Percentiles rank a stretch among this genome's conserved stretches.
These are phyloP conservation scores for Flaveria floridana DNA, from an alignment of 140 eudicot genomes.

Conservation along the genomic window DNA sequence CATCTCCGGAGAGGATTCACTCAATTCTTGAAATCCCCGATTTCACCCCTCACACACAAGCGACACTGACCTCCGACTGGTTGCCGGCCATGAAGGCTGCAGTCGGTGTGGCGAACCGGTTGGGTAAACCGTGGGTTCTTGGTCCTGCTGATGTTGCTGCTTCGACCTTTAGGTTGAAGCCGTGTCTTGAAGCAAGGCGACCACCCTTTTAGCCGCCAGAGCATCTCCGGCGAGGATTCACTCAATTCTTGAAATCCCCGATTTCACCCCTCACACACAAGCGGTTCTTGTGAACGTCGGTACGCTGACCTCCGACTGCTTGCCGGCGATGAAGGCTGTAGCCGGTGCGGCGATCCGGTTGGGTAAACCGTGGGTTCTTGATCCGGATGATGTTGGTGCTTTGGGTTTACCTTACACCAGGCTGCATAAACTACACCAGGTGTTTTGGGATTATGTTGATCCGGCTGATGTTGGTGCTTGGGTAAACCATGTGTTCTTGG, in stretches of 20 bases:
- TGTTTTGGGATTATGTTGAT: too few relatives aligned
- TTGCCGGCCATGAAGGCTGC: slow-evolving; percentile 86
- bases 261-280: too few relatives aligned
- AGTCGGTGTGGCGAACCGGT: slow-evolving; percentile 46
- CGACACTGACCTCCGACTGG: slow-evolving; percentile 73
- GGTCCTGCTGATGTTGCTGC: slow-evolving; percentile 94
- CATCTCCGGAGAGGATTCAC: too few relatives aligned
- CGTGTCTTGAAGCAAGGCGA: slow-evolving; percentile 88
- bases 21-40: too few relatives aligned
- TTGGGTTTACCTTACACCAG: too few relatives aligned
- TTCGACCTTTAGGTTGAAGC: slow-evolving; percentile 58
- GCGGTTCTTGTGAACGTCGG: slow-evolving; percentile 82
- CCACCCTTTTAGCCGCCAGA: slow-evolving; percentile 74
- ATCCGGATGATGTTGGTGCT: too few relatives aligned
- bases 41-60: slow-evolving; percentile 59
- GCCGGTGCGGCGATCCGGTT: too few relatives aligned
- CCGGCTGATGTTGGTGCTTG: too few relatives aligned
- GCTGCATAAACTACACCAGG: too few relatives aligned
- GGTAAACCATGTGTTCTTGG: too few relatives aligned
- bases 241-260: slow-evolving; percentile 66
- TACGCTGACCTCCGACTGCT: slow-evolving; percentile 68
- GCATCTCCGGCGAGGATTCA: slow-evolving; percentile 98
- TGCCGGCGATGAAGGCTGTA: slow-evolving; percentile 84
- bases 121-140: slow-evolving; percentile 83
- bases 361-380: too few relatives aligned